Evolutionary conservation across 495 filamentous ascomycete species (phyloP).

Genomic region (Staphylotrichum tortipilum): DNA sequence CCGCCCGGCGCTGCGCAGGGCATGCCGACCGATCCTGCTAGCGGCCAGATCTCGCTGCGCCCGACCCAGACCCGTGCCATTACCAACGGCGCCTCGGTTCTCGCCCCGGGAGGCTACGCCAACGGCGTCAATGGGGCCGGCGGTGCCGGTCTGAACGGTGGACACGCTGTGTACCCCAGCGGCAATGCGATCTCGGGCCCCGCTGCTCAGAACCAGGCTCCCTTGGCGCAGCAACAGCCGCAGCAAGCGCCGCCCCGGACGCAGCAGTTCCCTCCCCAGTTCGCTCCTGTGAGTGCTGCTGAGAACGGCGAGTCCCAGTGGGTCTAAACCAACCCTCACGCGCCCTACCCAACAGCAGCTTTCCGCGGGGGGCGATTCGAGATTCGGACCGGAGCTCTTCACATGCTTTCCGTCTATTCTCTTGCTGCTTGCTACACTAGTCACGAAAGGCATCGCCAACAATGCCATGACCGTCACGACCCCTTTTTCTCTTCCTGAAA

Average conservation of each 20-base stretch:
- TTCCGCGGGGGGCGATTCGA: background rate
- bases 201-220: slow-evolving; percentile 16
- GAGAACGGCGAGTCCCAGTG: slow-evolving; percentile 23
- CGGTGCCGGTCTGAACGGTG: slow-evolving; percentile 14
- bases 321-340: slow-evolving; percentile 13
- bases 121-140: slow-evolving; percentile 24
- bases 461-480: slow-evolving; percentile 28
- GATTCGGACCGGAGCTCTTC: slow-evolving; percentile 20
- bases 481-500: slow-evolving; percentile 15
- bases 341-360: background rate
- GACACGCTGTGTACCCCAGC: slow-evolving; percentile 18
- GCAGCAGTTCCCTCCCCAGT: slow-evolving; percentile 21
- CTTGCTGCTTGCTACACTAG: slow-evolving; percentile 25
- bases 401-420: slow-evolving; percentile 23
- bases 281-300: slow-evolving; percentile 3
- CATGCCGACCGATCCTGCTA: slow-evolving; percentile 31
- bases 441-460: slow-evolving; percentile 18
- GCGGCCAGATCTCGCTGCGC: slow-evolving; percentile 34
- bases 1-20: slow-evolving; percentile 22
- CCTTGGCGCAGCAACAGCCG: no score
- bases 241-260: slow-evolving; percentile 19
- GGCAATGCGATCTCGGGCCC: slow-evolving; percentile 21
- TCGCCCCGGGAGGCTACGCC: slow-evolving; percentile 17
- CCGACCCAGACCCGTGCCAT: slow-evolving; percentile 25
- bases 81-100: slow-evolving; percentile 22